Evolutionary conservation across 495 filamentous ascomycete genomes (phyloP).

Genomic region (Penicillium paxilli): DNA sequence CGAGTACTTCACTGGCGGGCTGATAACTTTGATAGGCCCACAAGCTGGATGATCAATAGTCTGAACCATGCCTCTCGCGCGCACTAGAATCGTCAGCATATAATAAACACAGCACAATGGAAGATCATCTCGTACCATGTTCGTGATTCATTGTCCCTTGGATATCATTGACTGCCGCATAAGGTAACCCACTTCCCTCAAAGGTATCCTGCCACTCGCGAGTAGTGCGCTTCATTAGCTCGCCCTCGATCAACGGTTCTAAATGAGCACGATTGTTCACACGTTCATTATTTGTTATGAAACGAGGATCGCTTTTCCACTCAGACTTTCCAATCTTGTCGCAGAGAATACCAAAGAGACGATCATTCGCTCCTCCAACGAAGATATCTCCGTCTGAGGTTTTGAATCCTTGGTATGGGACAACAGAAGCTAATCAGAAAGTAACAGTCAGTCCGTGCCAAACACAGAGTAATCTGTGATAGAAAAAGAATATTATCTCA

Average conservation of each 20-base stretch:
- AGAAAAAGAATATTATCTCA: conserved; percentile 38
- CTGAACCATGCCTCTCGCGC: conserved; percentile 80
- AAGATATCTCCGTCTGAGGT: conserved; percentile 87
- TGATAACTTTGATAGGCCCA: conserved; percentile 83
- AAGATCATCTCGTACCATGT: conserved; percentile 53
- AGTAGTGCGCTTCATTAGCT: conserved; percentile 74
- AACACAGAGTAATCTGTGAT: background rate
- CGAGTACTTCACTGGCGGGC: conserved; percentile 92
- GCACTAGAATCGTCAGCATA: conserved; percentile 45
- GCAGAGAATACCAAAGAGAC: conserved; percentile 83
- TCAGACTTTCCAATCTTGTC: conserved; percentile 69
- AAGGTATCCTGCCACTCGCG: conserved; percentile 81
- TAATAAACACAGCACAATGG: background rate
- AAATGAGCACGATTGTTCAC: conserved; percentile 74
- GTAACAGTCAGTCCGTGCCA: conserved; percentile 1
- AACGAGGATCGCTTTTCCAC: conserved; percentile 73
- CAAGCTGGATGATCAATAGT: conserved; percentile 77
- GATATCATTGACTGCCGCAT: conserved; percentile 89
- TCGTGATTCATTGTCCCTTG: conserved; percentile 75
- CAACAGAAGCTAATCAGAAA: conserved; percentile 70
- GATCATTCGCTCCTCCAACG: conserved; percentile 88
- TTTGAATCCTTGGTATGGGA: conserved; percentile 86
- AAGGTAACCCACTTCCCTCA: conserved; percentile 86
- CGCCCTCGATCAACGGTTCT: conserved; percentile 69
- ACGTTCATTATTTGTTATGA: conserved; percentile 71